A percentile compares a stretch with the other conserved stretches of the same genome.
Evolutionary conservation across 108 stramenopile genomes (phyloP).

Genomic region (Nitzschia palea): DNA sequence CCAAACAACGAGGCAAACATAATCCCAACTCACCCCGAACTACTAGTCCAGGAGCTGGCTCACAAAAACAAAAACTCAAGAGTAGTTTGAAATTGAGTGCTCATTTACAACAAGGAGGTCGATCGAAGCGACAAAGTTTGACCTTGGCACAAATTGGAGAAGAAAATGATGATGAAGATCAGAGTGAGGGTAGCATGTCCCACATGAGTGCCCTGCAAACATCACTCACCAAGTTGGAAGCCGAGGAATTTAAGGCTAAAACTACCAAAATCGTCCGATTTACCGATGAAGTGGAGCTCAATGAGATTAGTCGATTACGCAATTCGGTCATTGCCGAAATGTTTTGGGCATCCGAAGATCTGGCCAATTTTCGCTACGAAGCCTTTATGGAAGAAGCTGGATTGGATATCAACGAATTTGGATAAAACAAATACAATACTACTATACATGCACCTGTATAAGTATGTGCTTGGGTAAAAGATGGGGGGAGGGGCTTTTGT

Average conservation of each 20-base stretch:
- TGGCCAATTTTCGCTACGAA: conserved; percentile 32
- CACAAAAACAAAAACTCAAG: neutral
- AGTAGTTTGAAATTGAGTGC: too few relatives aligned
- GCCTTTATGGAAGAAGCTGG: conserved; percentile 37
- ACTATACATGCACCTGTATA: too few relatives aligned
- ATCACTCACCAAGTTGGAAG: neutral
- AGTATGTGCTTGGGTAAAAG: too few relatives aligned
- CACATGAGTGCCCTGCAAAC: conserved; percentile 14
- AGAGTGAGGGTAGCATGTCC: conserved; percentile 1
- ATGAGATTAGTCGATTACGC: conserved; percentile 17
- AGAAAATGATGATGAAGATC: conserved; percentile 2
- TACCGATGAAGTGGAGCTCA: conserved; percentile 16
- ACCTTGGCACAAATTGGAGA: conserved; percentile 1
- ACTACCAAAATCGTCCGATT: conserved; percentile 6
- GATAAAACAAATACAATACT: conserved; percentile 10
- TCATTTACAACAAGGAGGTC: conserved; percentile 2
- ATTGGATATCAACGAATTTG: conserved; percentile 25
- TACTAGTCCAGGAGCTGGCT: neutral
- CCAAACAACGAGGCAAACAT: neutral
- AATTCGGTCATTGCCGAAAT: conserved; percentile 14
- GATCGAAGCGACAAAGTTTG: neutral
- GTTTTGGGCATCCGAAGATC: conserved; percentile 20
- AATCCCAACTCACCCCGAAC: neutral
- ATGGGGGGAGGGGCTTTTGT: too few relatives aligned
- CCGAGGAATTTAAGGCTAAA: neutral